Evolutionary conservation across 306 rosid species (phyloP).

Genomic region (Pterocarpus macrocarpus): DNA sequence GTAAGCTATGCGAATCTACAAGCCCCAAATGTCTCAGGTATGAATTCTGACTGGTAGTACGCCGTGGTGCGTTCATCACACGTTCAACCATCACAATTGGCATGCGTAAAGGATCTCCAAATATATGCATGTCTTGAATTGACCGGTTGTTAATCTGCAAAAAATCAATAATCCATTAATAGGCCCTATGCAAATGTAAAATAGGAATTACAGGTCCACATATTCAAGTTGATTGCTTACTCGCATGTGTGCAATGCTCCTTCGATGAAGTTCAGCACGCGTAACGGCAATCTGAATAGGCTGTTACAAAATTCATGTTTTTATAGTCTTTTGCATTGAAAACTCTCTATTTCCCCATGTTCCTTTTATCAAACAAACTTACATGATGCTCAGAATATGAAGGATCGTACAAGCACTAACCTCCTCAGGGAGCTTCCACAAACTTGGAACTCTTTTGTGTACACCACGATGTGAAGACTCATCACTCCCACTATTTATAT

Average conservation of each 20-base stretch:
- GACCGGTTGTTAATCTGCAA: slow-evolving; percentile 83
- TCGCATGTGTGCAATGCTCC: slow-evolving; percentile 89
- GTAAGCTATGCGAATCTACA: slow-evolving; percentile 54
- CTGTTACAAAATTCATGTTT: slow-evolving; percentile 56
- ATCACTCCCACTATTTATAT: slow-evolving; percentile 64
- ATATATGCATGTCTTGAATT: slow-evolving; percentile 93
- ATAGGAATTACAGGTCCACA: slow-evolving; percentile 36
- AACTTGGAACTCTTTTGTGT: slow-evolving; percentile 69
- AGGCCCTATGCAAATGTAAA: slow-evolving; percentile 5
- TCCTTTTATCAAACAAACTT: slow-evolving; percentile 37
- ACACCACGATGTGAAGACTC: slow-evolving; percentile 61
- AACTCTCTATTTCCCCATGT: background rate
- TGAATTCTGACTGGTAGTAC: slow-evolving; percentile 72
- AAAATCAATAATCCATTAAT: slow-evolving; percentile 31
- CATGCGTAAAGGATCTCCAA: slow-evolving; percentile 75
- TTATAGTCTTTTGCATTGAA: slow-evolving; percentile 20
- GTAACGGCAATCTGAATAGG: slow-evolving; percentile 78
- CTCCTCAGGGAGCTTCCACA: slow-evolving; percentile 81
- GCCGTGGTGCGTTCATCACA: slow-evolving; percentile 82
- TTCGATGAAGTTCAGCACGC: slow-evolving; percentile 88
- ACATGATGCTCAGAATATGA: slow-evolving; percentile 20
- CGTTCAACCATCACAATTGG: slow-evolving; percentile 91
- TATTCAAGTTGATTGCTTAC: slow-evolving; percentile 55
- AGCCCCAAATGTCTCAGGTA: slow-evolving; percentile 61
- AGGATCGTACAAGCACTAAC: slow-evolving; percentile 61